Evolutionary conservation across 2,329 filamentous ascomycete genomes (phyloP).

Genomic region (Penicillium sp.): DNA sequence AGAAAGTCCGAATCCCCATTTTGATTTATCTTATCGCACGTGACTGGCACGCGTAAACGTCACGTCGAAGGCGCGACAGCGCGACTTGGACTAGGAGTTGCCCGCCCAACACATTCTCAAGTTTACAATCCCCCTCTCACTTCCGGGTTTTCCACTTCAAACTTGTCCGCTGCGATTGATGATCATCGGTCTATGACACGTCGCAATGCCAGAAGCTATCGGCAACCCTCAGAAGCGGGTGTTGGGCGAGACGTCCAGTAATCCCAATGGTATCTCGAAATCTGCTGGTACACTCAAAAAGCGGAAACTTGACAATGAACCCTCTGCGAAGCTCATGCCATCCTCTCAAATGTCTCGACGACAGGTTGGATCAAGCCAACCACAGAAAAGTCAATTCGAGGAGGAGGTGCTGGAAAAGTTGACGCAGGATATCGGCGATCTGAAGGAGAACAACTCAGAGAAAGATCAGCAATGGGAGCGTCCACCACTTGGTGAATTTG

Average conservation of each 20-base stretch:
- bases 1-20: not conserved
- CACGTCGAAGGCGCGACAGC: slow-evolving; percentile 27
- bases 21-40: slow-evolving; percentile 23
- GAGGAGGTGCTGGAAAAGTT: slow-evolving; percentile 92
- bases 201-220: slow-evolving; percentile 41
- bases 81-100: slow-evolving; percentile 19
- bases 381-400: slow-evolving; percentile 88
- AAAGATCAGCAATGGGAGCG: slow-evolving; percentile 90
- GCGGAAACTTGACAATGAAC: slow-evolving; percentile 65
- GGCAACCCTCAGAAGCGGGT: slow-evolving; percentile 65
- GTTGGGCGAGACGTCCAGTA: slow-evolving; percentile 63
- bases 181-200: slow-evolving; percentile 14
- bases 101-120: slow-evolving; percentile 14
- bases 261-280: slow-evolving; percentile 58
- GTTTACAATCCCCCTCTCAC: not conserved
- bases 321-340: slow-evolving; percentile 55
- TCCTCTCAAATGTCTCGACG: slow-evolving; percentile 59
- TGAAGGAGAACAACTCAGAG: slow-evolving; percentile 83
- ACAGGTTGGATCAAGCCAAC: slow-evolving; percentile 58
- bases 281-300: slow-evolving; percentile 66
- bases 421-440: slow-evolving; percentile 82
- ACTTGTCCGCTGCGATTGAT: not conserved
- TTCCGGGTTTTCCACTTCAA: not conserved
- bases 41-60: slow-evolving; percentile 28
- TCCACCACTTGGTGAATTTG: slow-evolving; percentile 58